phyloP scores from a whole-genome alignment of 108 stramenopile species.

The Pseudonitzschia pungens region DNA sequence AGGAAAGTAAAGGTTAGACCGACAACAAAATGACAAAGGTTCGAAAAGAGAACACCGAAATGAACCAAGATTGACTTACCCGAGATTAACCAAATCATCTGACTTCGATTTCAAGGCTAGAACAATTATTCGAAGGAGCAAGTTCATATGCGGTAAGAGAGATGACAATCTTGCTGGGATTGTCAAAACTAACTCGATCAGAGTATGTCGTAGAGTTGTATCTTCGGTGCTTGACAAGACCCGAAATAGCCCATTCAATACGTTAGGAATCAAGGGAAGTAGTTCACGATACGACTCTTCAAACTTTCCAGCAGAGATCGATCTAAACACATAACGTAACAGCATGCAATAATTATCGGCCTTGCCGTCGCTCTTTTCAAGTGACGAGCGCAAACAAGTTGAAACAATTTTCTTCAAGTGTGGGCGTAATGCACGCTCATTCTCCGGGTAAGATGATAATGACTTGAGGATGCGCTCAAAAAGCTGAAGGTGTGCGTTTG shows the following conservation, averaged over 20 bases:
- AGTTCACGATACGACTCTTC: conserved; percentile 89
- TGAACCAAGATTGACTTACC: conserved; percentile 35
- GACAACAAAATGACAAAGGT: neutral
- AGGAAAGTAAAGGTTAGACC: neutral
- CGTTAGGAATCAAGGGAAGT: conserved; percentile 70
- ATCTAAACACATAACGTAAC: conserved; percentile 82
- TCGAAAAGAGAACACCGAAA: neutral
- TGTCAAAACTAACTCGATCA: conserved; percentile 89
- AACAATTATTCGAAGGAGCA: conserved; percentile 84
- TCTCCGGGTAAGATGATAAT: conserved; percentile 78
- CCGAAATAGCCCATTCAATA: conserved; percentile 79
- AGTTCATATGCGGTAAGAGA: conserved; percentile 90
- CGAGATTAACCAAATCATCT: conserved; percentile 86
- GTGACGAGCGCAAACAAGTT: conserved; percentile 62
- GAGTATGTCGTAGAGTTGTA: conserved; percentile 46
- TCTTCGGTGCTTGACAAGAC: conserved; percentile 55
- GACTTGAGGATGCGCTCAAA: conserved; percentile 81
- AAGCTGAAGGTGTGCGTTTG: conserved; percentile 43
- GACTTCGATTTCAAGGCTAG: conserved; percentile 79
- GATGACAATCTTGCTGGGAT: conserved; percentile 89
- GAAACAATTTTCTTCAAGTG: conserved; percentile 77
- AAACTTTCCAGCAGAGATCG: conserved; percentile 91
- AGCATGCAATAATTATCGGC: conserved; percentile 81
- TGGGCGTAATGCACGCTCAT: conserved; percentile 84
- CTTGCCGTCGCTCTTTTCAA: conserved; percentile 50